A percentile compares a stretch with the other conserved stretches of the same genome.
These are phyloP conservation scores for Penstemon eatonii DNA, from an alignment of 257 asterid species.

Conservation along the genomic window DNA sequence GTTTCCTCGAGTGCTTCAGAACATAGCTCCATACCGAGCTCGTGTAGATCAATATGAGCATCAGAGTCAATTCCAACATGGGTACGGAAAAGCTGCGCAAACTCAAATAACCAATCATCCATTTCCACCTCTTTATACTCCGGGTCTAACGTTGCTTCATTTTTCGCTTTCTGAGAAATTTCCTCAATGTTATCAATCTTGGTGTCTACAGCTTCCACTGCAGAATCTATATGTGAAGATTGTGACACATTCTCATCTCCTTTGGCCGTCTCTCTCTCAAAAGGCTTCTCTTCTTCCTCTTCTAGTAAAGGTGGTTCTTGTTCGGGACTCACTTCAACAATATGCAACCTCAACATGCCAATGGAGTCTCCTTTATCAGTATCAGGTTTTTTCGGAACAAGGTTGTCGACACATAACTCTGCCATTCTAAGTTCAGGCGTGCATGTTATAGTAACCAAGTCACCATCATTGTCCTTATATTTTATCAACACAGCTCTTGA, in stretches of 20 bases:
- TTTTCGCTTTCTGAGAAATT: constrained; percentile 43
- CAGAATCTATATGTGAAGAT: constrained; percentile 38
- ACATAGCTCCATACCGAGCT: constrained; percentile 96
- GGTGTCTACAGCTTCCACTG: constrained; percentile 48
- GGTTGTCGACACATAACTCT: constrained; percentile 58
- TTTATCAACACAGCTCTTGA: constrained; percentile 78
- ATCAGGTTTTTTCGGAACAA: constrained; percentile 49
- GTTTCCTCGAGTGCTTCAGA: constrained; percentile 95
- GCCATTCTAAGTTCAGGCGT: constrained; percentile 76
- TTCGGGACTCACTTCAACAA: constrained; percentile 94
- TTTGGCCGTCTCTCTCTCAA: constrained; percentile 46
- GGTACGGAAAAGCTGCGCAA: constrained; percentile 88
- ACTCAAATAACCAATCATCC: constrained; percentile 98
- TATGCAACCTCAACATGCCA: constrained; percentile 73
- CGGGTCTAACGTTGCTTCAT: constrained; percentile 48
- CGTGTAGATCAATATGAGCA: constrained; percentile 92
- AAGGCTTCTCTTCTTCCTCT: constrained; percentile 75
- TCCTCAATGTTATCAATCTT: constrained; percentile 50
- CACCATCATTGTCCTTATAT: constrained; percentile 81
- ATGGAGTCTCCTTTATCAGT: constrained; percentile 43
- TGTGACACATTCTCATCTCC: constrained; percentile 27
- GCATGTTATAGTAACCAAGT: constrained; percentile 82
- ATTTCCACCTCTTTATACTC: constrained; percentile 91
- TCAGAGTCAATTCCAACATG: constrained; percentile 95
- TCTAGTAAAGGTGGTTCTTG: constrained; percentile 85